These are phyloP conservation scores for Coffea canephora DNA, from an alignment of 257 asterid species.

Conservation along the genomic window DNA sequence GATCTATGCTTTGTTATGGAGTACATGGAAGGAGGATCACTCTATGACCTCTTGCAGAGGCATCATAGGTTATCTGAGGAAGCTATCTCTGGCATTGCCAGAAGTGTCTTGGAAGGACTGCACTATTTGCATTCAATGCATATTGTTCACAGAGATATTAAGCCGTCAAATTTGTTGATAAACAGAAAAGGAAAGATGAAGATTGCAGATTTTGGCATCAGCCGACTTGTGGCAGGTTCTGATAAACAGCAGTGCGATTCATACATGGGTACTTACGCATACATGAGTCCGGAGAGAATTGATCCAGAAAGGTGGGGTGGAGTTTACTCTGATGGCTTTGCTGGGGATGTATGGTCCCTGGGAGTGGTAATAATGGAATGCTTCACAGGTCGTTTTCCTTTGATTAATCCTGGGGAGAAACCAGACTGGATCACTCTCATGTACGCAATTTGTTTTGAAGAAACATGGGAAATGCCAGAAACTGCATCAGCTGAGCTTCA, in stretches of 20 bases:
- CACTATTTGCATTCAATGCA: conserved; percentile 34
- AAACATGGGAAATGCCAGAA: conserved; percentile 27
- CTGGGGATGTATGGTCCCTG: conserved; percentile 54
- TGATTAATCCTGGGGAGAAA: conserved; percentile 31
- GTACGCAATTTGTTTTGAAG: conserved; percentile 35
- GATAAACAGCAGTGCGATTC: background rate
- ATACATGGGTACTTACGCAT: conserved; percentile 43
- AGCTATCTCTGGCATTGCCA: conserved; percentile 27
- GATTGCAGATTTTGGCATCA: conserved; percentile 51
- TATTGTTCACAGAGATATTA: conserved; percentile 49
- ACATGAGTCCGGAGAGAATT: conserved; percentile 57
- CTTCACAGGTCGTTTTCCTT: conserved; percentile 40
- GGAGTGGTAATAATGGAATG: conserved; percentile 55
- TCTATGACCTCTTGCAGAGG: conserved; percentile 25
- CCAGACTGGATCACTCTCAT: conserved; percentile 47
- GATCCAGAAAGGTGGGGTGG: conserved; percentile 46
- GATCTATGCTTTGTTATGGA: conserved; percentile 42
- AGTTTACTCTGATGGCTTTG: conserved; percentile 27
- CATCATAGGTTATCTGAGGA: conserved; percentile 28
- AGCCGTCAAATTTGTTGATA: conserved; percentile 50
- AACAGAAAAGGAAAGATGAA: conserved; percentile 35
- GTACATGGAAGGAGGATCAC: conserved; percentile 47
- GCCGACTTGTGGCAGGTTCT: conserved; percentile 7
- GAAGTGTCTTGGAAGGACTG: conserved; percentile 43
- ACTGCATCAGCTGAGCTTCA: conserved; percentile 38